Percentiles rank a stretch among this genome's conserved stretches.
Evolutionary conservation across 768 basidiomycete genomes (phyloP).

Genomic region (Russula foetens): DNA sequence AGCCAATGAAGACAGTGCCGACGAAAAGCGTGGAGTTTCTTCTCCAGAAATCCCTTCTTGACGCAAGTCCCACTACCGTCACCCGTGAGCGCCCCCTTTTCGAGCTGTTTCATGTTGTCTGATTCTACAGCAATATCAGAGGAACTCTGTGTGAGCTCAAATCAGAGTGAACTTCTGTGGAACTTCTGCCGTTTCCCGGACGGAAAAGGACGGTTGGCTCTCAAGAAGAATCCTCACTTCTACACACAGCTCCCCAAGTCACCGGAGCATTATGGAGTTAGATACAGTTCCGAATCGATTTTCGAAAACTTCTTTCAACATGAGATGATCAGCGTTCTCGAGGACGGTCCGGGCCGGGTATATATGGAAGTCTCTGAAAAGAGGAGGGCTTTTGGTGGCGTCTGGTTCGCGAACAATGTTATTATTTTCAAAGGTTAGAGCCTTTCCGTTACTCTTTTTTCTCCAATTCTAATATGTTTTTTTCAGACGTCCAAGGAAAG

Average conservation of each 20-base stretch:
- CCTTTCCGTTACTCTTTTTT: neutral
- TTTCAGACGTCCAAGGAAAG: neutral
- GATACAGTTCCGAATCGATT: neutral
- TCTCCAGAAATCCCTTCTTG: neutral
- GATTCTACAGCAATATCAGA: neutral
- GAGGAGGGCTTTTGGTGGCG: neutral
- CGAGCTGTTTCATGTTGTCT: neutral
- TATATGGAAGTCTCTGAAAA: neutral
- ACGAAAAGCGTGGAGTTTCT: neutral
- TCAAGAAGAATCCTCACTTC: conserved; percentile 11
- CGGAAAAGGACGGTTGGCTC: neutral
- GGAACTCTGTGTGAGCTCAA: neutral
- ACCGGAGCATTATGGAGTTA: neutral
- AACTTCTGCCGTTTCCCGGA: conserved; percentile 2
- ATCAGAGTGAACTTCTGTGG: conserved; percentile 9
- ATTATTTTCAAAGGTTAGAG: conserved; percentile 7
- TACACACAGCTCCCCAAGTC: neutral
- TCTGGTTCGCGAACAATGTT: neutral
- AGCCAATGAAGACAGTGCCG: neutral
- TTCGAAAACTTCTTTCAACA: neutral
- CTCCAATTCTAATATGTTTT: neutral
- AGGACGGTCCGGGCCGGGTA: neutral
- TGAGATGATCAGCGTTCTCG: neutral
- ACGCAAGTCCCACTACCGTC: neutral
- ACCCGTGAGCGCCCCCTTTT: neutral